Base-by-base conservation (phyloP, 495 filamentous ascomycete genomes). In the Podospora conica region DNA sequence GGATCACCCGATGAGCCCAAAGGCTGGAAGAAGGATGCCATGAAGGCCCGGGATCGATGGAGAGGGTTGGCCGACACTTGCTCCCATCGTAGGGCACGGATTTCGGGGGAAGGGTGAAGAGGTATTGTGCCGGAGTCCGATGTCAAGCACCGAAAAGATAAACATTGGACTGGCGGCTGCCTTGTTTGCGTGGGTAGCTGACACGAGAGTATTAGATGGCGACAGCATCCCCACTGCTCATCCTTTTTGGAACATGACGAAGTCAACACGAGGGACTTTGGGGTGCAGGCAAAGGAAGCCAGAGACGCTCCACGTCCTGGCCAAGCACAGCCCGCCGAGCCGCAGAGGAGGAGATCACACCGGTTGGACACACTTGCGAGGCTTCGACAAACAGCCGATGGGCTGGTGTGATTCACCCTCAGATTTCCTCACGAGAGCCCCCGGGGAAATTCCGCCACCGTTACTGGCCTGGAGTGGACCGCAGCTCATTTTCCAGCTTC, bases 1-100 rank as follows among this genome's bases (percentile, higher is more conserved):
- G 72, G 70, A 59, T 74, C 72, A 55, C 68, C 70, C 15, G 70
- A 69, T 15, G 56, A 66, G 5, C 61, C 22, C 53, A 53, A 64
- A 18, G 67, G 68, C 59, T 70, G 70, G 53, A 74, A 68, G 61
- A 71, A 68, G 18, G 70, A 74, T 7, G 70, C 70, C 72, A 74
- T 74, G 33, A n/a, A 48, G 40, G 40, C 40, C 40, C 18, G 18
- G 40, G 15, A 3, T 48, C 40, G 40, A 48, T 18, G 40, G 15
- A 8, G n/a, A 8, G 2, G 40, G 18, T 18, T 48, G 40, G n/a
- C 40, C 40, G 40, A 48, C 40, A 48, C 40, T 48, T 48, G 18
- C 40, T 48, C 15, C 7, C 40, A 48, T 48, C 40, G 40, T 48
- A 48, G 18, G 18, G 40, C 10, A 11, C 40, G 8, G 40, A 48